phyloP scores from a whole-genome alignment of 108 stramenopile species.

The Asterionellopsis glacialis region DNA sequence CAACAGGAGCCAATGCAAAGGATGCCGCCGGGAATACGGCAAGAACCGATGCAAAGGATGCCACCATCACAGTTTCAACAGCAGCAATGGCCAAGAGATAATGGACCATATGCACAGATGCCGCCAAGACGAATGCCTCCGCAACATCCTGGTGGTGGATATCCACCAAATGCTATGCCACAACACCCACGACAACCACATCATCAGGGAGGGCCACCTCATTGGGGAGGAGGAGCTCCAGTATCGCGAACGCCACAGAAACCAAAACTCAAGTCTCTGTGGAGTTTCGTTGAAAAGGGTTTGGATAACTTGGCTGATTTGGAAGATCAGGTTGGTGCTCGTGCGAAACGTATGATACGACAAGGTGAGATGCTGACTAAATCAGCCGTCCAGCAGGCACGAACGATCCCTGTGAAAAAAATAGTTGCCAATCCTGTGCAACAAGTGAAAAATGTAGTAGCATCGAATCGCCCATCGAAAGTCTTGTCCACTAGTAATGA shows the following conservation, averaged over 20 bases:
- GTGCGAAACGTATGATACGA: slow-evolving; percentile 21
- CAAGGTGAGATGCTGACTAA: slow-evolving; percentile 5
- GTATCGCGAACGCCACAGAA: background rate
- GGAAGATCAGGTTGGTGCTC: slow-evolving; percentile 30
- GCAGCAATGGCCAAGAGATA: too few relatives aligned
- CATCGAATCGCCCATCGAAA: background rate
- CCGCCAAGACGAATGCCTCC: background rate
- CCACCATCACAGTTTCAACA: too few relatives aligned
- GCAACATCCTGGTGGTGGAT: background rate
- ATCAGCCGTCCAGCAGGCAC: background rate
- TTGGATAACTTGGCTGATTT: slow-evolving; percentile 43
- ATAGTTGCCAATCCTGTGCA: background rate
- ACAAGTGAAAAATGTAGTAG: background rate
- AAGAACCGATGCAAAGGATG: too few relatives aligned
- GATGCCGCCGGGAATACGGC: too few relatives aligned
- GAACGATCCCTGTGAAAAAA: background rate
- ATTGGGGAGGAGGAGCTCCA: too few relatives aligned
- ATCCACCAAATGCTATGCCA: slow-evolving; percentile 3
- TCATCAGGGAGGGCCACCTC: background rate
- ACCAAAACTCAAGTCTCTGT: slow-evolving; percentile 11
- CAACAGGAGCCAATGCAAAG: too few relatives aligned
- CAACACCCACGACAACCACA: slow-evolving; percentile 11
- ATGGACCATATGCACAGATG: too few relatives aligned
- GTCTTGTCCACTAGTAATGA: slow-evolving; percentile 4
- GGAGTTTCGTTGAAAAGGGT: slow-evolving; percentile 36